Base-by-base conservation (phyloP, 805 yeast species). In the Saturnispora diversa region DNA sequence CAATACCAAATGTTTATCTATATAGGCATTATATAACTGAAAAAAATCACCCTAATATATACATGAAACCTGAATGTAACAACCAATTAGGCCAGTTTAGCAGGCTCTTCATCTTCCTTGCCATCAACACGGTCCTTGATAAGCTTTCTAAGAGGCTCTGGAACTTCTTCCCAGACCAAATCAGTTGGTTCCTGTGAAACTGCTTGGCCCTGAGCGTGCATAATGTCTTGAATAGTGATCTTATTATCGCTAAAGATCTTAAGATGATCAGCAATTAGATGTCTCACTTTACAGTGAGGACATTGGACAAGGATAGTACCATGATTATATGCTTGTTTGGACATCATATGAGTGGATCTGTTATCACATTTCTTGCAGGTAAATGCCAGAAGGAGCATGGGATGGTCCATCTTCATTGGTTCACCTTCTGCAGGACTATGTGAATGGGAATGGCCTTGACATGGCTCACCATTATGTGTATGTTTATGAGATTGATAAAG, bases 281-380 rank as follows among this genome's bases (percentile, higher is more conserved):
- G 97, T 48, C 96, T 74, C 54, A 75, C 80, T 48, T 80, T 71
- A 59, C 97, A 90, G 12, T 87, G 84, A 0, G 97, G 97, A 57
- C 97, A 90, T 53, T 85, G 86, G 19, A 90, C 81, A 37, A 86
- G 63, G 3, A 90, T 95, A 0, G 95, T 80, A 2, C 97, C 97
- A 8, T 69, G 65, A 11, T 80, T 75, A 57, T 90, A 90, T 0
- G 96, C 88, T 61, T 90, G 97, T 50, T 88, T 88, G 5, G 95
- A 82, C 54, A 90, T 81, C n/a, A 80, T 72, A 55, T 90, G 97
- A 4, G 87, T 77, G 1, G 96, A 86, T 42, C 97, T 66, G 3
- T 82, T 74, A 34, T 75, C 70, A 62, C 97, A 90, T 49, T 77
- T 75, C 57, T 87, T 90, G 63, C 97, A 90, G 0, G 96, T 90